Conservation (phyloP, 345 rosid genomes). For the Limnanthes douglasii region DNA sequence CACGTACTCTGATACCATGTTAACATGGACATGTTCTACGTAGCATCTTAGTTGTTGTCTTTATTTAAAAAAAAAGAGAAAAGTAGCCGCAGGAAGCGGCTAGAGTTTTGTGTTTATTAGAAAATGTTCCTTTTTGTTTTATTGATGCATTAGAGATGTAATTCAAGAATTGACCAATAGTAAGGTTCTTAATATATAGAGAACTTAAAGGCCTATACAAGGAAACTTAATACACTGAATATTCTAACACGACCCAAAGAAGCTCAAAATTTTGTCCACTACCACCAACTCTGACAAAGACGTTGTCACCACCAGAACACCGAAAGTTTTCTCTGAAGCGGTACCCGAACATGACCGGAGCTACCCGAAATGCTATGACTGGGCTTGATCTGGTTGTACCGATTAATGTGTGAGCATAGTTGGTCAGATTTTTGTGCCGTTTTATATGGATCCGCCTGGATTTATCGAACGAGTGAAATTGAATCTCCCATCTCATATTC, state of each 20-base stretch:
- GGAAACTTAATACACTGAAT: no score
- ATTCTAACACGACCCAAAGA: conserved; percentile 49
- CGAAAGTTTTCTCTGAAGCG: conserved; percentile 83
- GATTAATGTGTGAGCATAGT: conserved; percentile 94
- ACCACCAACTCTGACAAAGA: conserved; percentile 24
- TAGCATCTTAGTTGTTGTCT: no score
- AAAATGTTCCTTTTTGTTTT: no score
- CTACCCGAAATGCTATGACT: conserved; percentile 51
- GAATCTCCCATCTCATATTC: conserved; percentile 41
- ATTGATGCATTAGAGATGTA: no score
- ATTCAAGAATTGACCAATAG: no score
- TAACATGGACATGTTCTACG: no score
- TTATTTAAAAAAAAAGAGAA: no score
- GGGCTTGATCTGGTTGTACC: conserved; percentile 90
- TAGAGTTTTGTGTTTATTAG: no score
- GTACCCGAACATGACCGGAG: conserved; percentile 79
- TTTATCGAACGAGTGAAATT: conserved; percentile 59
- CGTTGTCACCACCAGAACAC: conserved; percentile 18
- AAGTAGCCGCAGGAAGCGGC: no score
- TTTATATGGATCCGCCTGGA: conserved; percentile 85
- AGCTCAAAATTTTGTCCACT: conserved; percentile 40
- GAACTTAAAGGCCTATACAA: no score
- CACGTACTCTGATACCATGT: no score
- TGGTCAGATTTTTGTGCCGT: conserved; percentile 88
- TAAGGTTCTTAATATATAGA: no score